Evolutionary conservation across 495 filamentous ascomycete genomes (phyloP).

Genomic region (Penicillium parvum): DNA sequence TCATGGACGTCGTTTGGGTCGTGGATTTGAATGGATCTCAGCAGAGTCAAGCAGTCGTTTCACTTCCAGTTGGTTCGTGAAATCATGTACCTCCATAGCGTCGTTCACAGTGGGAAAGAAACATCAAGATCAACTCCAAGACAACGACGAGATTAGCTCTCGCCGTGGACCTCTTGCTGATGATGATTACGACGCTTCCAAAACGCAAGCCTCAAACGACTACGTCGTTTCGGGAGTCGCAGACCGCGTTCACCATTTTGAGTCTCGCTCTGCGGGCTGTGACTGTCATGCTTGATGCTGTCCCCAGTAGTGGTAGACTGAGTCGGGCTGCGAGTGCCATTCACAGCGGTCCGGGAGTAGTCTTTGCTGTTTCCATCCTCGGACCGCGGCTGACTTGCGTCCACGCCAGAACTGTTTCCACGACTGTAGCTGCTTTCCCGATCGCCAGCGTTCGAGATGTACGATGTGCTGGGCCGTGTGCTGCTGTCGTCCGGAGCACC

Average conservation of each 20-base stretch:
- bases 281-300: constrained; percentile 25
- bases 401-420: constrained; percentile 12
- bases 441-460: constrained; percentile 18
- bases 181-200: constrained; percentile 41
- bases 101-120: constrained; percentile 17
- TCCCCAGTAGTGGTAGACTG: constrained; percentile 30
- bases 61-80: constrained; percentile 13
- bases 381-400: constrained; percentile 13
- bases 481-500: constrained; percentile 23
- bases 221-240: constrained; percentile 36
- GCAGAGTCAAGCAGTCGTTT: not conserved
- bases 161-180: constrained; percentile 36
- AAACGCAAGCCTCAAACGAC: constrained; percentile 43
- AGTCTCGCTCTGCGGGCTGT: constrained; percentile 15
- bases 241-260: constrained; percentile 14
- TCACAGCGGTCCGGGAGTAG: constrained; percentile 19
- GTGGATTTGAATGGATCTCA: not conserved
- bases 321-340: constrained; percentile 26
- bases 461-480: constrained; percentile 31
- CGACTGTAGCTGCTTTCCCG: constrained; percentile 17
- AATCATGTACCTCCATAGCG: constrained; percentile 32
- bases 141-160: constrained; percentile 25
- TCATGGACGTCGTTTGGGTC: not conserved
- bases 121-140: constrained; percentile 1
- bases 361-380: constrained; percentile 28